Conservation (phyloP, 2,329 filamentous ascomycete genomes). For the Xylariaceae sp. region DNA sequence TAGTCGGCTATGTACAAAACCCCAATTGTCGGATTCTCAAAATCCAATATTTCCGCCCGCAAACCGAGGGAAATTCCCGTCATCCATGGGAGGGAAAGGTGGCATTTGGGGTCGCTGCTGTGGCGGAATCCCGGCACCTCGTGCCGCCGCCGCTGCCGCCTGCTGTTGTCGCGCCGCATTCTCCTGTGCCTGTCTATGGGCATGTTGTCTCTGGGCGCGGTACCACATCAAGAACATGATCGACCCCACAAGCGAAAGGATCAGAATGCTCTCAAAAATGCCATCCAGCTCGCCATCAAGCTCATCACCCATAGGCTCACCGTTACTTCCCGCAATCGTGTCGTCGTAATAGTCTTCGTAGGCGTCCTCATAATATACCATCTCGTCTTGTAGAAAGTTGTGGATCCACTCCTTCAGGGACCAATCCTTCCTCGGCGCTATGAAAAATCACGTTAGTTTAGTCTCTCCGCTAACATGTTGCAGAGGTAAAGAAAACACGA, state of each 20-base stretch:
- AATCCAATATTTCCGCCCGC: constrained; percentile 29
- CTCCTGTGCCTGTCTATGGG: constrained; percentile 36
- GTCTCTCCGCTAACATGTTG: not conserved
- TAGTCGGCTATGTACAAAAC: constrained; percentile 12
- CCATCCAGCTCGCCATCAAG: constrained; percentile 66
- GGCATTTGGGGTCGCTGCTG: constrained; percentile 18
- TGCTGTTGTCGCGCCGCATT: constrained; percentile 21
- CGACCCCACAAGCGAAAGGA: constrained; percentile 68
- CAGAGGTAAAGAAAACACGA: not conserved
- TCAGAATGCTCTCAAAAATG: constrained; percentile 76
- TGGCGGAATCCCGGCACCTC: constrained; percentile 19
- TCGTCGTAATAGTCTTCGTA: constrained; percentile 54
- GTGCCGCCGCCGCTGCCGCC: constrained; percentile 5
- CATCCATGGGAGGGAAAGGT: constrained; percentile 44
- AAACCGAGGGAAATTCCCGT: constrained; percentile 60
- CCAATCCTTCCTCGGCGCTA: constrained; percentile 66
- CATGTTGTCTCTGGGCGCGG: constrained; percentile 63
- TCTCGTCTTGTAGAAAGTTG: constrained; percentile 72
- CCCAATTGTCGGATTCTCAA: constrained; percentile 5
- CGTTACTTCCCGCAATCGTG: constrained; percentile 50
- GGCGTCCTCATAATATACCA: constrained; percentile 56
- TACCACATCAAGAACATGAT: constrained; percentile 79
- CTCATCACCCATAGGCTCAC: constrained; percentile 50
- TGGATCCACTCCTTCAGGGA: constrained; percentile 80
- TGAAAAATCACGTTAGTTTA: constrained; percentile 35